phyloP scores from a whole-genome alignment of 164 flowering plant species.

The Umbellularia californica region DNA sequence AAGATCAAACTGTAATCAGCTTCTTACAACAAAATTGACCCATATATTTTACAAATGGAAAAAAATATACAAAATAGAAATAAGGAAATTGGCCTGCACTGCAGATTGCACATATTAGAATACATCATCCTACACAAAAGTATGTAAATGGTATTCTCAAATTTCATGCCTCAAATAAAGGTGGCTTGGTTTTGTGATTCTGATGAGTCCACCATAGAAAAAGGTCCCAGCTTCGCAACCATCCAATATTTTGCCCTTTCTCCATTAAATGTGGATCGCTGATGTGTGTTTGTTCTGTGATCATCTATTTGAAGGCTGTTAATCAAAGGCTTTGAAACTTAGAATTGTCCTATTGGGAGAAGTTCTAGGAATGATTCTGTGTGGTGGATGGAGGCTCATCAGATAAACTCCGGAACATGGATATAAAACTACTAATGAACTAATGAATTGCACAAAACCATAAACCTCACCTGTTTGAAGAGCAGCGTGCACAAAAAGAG shows the following conservation, averaged over 20 bases:
- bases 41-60: background rate
- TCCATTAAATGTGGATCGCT: background rate
- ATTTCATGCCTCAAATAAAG: too few species aligned
- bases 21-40: conserved; percentile 2
- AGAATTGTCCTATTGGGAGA: background rate
- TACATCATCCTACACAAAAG: too few species aligned
- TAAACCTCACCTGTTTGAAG: conserved; percentile 65
- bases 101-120: too few species aligned
- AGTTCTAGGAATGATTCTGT: background rate
- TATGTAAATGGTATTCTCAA: too few species aligned
- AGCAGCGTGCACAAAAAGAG: conserved; percentile 96
- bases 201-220: too few species aligned
- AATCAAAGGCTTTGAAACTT: background rate
- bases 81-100: too few species aligned
- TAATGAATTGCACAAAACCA: background rate
- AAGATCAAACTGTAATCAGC: conserved; percentile 7
- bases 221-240: background rate
- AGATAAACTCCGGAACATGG: background rate
- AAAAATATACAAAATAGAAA: background rate
- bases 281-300: background rate
- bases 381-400: too few species aligned
- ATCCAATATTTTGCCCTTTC: background rate
- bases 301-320: background rate
- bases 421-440: background rate
- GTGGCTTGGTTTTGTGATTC: too few species aligned